Conservation (phyloP, 495 filamentous ascomycete genomes). For the Tuber melanosporum region DNA sequence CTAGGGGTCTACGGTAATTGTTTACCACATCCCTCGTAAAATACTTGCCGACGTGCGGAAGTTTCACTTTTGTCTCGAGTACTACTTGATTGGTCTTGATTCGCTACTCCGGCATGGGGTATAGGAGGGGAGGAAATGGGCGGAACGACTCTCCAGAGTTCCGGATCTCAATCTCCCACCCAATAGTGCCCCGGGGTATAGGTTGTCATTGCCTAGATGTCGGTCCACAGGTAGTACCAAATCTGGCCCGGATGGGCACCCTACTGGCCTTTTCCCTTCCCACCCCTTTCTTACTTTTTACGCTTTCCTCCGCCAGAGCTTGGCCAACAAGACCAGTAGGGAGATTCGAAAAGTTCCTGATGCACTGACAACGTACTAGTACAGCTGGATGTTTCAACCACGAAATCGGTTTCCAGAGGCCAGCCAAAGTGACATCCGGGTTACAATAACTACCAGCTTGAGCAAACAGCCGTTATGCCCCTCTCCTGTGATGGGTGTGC, state of each 20-base stretch:
- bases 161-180: slow-evolving; percentile 5
- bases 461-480: too few species aligned
- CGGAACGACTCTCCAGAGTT: slow-evolving; percentile 25
- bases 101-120: neutral
- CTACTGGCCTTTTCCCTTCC: neutral
- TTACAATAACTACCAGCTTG: too few species aligned
- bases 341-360: too few species aligned
- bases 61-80: slow-evolving; percentile 4
- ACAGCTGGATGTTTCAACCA: too few species aligned
- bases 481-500: too few species aligned
- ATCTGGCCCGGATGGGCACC: neutral
- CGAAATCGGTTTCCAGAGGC: too few species aligned
- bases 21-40: neutral
- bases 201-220: slow-evolving; percentile 16
- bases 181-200: slow-evolving; percentile 10
- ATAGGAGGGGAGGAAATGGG: neutral
- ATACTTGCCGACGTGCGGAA: neutral
- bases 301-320: neutral
- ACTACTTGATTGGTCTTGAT: slow-evolving; percentile 8
- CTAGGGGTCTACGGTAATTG: neutral
- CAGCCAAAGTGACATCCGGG: too few species aligned
- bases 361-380: too few species aligned
- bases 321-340: neutral
- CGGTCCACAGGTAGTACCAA: slow-evolving; percentile 17
- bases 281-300: neutral